Base-by-base conservation (phyloP, 805 yeast species). In the Metschnikowia drakensbergensis region DNA sequence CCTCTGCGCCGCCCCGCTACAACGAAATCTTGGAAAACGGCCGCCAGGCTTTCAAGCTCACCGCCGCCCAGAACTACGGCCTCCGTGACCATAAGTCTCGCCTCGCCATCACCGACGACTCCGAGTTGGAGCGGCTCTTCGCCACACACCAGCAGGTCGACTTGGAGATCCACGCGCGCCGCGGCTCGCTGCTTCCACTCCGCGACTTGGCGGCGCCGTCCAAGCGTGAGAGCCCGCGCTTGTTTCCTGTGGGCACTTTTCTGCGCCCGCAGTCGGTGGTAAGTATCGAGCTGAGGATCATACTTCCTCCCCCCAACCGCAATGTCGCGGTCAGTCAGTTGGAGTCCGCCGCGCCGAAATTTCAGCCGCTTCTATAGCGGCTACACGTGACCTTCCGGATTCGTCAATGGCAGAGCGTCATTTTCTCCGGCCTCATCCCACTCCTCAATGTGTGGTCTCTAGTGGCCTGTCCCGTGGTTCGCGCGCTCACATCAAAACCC, bases 1-100 rank as follows among this genome's bases (percentile, higher is more conserved):
- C 81, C 53, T 80, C 85, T 39, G 85, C 96, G 0, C 85, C 95
- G 5, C 98, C 98, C 2, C 84, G 94, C 0, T 68, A 83, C 35
- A 59, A 76, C 28, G 98, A 91, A 65, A 67, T 91, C n/a, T 58
- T 89, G 9, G 87, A 86, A 48, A 90, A 89, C 61, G 89, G 88
- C 11, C 81, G 80, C 47, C 71, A 76, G 44, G 86, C 91, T 25
- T 91, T 91, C 64, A 76, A 79, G 30, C 66, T 71, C 28, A 50
- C 45, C 26, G 51, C 44, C 13, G 49, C 49, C 35, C 58, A 52
- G 32, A 56, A 53, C 13, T 53, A 69, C 37, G 68, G 68, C 7
- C 51, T 72, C 37, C 55, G 64, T 37, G 61, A 68, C 44, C 33
- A 53, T 40, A 54, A 49, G 23, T 58, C 58, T 22, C 69, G 71